Base-by-base conservation (phyloP, 192 early-diverging fungal species). In the Rhizophagus clarus region DNA sequence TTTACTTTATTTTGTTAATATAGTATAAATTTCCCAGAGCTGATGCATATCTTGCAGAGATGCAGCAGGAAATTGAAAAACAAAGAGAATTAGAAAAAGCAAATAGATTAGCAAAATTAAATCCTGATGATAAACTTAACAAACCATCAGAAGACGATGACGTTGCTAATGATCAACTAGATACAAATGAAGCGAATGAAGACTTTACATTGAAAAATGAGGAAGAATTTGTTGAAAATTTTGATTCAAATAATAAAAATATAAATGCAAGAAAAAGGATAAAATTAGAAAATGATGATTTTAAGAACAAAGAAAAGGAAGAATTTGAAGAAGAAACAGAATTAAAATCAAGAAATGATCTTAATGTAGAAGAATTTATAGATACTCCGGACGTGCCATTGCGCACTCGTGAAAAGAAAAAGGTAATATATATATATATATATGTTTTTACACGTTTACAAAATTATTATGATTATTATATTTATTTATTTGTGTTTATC, bases 371-470 rank as follows among this genome's bases (percentile, higher is more conserved):
- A 31, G 76, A 74, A 34, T 83, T 79, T n/a, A 63, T 29, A 49
- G 81, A 86, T 51, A 84, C 74, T 22, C 83, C 75, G 6, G 82
- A 73, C 71, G 87, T 85, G 62, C 85, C 79, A 76, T 85, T 89
- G 49, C 82, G 82, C 45, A 83, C 79, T n/a, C 64, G 74, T 22
- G 87, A 92, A 67, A 94, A 93, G 80, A 93, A 92, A 76, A 85
- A 82, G 76, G 81, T 90, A 78, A n/a, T 24, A 62, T 24, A 17
- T 32, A 9, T 51, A 29, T 34, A n/a, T n/a, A n/a, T 22, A 3
- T 24, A 26, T 32, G 15, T 26, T 32, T 61, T 47, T 17, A 42
- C 5, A 17, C 45, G 40, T 22, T 9, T n/a, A 45, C 60, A 73
- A 32, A 9, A 24, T 37, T 60, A 40, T 40, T 40, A 40, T 40